phyloP scores from a whole-genome alignment of 2,329 filamentous ascomycete genomes.

The Exophiala sp. region DNA sequence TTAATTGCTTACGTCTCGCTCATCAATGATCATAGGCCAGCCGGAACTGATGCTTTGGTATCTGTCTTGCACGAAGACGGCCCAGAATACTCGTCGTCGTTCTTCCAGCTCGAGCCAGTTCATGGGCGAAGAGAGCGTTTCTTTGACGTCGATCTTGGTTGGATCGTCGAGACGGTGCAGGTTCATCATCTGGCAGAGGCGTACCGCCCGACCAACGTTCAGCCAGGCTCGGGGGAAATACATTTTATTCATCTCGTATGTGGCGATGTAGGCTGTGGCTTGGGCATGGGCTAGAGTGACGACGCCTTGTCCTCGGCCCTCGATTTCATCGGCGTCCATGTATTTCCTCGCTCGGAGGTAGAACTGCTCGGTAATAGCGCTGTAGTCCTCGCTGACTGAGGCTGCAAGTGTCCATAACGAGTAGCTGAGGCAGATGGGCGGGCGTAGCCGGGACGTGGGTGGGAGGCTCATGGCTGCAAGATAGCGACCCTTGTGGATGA shows the following conservation, averaged over 20 bases:
- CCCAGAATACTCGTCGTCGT: constrained; percentile 38
- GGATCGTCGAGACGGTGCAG: constrained; percentile 6
- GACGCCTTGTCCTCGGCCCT: constrained; percentile 1
- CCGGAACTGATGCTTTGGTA: constrained; percentile 6
- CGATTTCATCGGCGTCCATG: constrained; percentile 5
- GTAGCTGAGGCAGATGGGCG: constrained; percentile 6
- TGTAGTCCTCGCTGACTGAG: constrained; percentile 4
- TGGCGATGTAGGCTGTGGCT: constrained; percentile 1
- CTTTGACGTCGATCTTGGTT: constrained; percentile 2
- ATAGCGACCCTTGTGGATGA: constrained; percentile 5
- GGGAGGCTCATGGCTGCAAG: constrained; percentile 7
- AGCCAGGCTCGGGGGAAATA: constrained; percentile 10
- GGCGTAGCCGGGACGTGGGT: constrained; percentile 3
- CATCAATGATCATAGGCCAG: constrained; percentile 5
- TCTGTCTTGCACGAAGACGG: constrained; percentile 36
- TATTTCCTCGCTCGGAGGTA: constrained; percentile 7
- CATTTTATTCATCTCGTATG: not conserved
- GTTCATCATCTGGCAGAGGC: constrained; percentile 8
- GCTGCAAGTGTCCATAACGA: constrained; percentile 1
- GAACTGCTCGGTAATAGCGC: constrained; percentile 5
- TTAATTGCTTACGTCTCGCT: not conserved
- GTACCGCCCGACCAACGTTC: not conserved
- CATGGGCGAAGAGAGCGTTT: constrained; percentile 9
- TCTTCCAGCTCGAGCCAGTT: constrained; percentile 37
- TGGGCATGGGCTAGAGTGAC: constrained; percentile 6